Evolutionary conservation across 164 flowering plant species (phyloP), one percentile per base, ranked within the genome.

Genomic region (Taxillus chinensis): DNA sequence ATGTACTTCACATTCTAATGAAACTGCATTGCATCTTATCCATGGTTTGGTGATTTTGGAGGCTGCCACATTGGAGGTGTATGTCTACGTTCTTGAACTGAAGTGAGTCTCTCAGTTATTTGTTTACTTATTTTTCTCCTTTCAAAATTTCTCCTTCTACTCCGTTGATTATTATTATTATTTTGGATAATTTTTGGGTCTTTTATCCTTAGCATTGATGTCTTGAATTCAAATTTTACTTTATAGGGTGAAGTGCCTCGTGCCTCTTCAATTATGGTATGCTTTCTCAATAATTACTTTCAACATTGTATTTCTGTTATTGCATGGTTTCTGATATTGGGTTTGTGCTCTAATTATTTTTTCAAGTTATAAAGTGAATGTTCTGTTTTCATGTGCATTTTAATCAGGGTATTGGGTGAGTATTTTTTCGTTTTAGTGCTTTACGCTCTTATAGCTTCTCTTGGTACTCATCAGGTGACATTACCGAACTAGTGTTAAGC

Each of bases 1-100:
- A 48, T 11, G 51, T 48, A 48, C 13, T 48, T 48, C 59, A 55
- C 70, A n/a, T 45, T 67, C 71, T 75, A 67, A 78, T 79, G 66
- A 75, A 41, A 62, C 73, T 71, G 64, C 48, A 59, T 74, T 70
- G 46, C 72, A 63, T 83, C 82, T 86, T 81, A 79, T 80, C 79
- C 79, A 70, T 82, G 77, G 69, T 75, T 72, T 77, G 72, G 72
- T 77, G 70, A 73, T 78, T 74, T 69, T 81, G 83, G 89, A 83
- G 90, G 89, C 81, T 71, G 62, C 75, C 68, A 74, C 80, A 66
- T 61, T 58, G 84, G 87, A 70, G 81, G 69, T 72, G 68, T 66
- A 64, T 58, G 64, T 78, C 70, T 71, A 71, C 67, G 41, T 73
- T 62, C 7, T 55, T 61, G 66, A 65, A 41, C 66, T 64, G 53